Evolutionary conservation across 208 protist species (phyloP).

Genomic region (Trypanosoma melophagium): DNA sequence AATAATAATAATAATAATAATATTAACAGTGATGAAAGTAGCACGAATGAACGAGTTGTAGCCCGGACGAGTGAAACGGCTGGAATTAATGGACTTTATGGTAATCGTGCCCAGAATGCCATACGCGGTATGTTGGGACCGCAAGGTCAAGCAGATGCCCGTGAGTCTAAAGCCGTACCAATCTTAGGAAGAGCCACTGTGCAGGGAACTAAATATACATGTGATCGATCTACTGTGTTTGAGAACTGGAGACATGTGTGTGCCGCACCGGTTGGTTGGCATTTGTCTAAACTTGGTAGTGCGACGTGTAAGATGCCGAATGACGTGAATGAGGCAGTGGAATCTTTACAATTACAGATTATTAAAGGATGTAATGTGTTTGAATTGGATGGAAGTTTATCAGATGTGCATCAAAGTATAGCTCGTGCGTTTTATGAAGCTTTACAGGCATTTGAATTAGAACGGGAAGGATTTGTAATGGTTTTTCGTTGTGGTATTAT

Average conservation of each 20-base stretch:
- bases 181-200: slow-evolving; percentile 77
- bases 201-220: slow-evolving; percentile 74
- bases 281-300: slow-evolving; percentile 79
- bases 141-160: slow-evolving; percentile 70
- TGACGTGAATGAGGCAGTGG: slow-evolving; percentile 76
- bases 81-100: slow-evolving; percentile 82
- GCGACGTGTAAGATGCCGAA: slow-evolving; percentile 88
- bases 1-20: slow-evolving; percentile 5
- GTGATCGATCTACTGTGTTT: slow-evolving; percentile 81
- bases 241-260: slow-evolving; percentile 81
- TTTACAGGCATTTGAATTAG: slow-evolving; percentile 84
- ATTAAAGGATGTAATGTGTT: slow-evolving; percentile 90
- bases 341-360: slow-evolving; percentile 87
- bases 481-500: slow-evolving; percentile 76
- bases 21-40: not conserved
- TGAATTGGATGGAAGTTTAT: slow-evolving; percentile 80
- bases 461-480: slow-evolving; percentile 82
- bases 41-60: slow-evolving; percentile 3
- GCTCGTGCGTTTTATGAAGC: slow-evolving; percentile 75
- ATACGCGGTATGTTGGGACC: slow-evolving; percentile 87
- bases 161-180: slow-evolving; percentile 75
- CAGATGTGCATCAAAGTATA: slow-evolving; percentile 81
- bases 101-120: slow-evolving; percentile 66
- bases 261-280: slow-evolving; percentile 69
- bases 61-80: slow-evolving; percentile 38